phyloP scores from a whole-genome alignment of 805 yeast species.

The Novakomyces olei region DNA sequence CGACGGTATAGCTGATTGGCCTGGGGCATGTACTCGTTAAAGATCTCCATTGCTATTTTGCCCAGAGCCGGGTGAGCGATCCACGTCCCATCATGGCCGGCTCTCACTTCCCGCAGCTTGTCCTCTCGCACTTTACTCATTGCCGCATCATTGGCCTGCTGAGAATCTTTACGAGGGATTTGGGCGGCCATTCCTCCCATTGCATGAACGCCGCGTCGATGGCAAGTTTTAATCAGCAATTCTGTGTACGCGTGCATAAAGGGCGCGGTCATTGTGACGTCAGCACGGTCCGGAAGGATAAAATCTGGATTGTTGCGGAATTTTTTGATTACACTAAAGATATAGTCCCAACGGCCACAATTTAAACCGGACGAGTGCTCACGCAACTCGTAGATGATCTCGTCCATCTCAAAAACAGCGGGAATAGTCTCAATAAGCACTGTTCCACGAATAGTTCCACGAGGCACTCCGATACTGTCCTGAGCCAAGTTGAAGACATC shows the following conservation, averaged over 20 bases:
- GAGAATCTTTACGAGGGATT: slow-evolving; percentile 47
- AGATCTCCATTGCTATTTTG: slow-evolving; percentile 39
- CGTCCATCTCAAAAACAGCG: slow-evolving; percentile 61
- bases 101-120: slow-evolving; percentile 41
- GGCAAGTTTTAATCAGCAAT: slow-evolving; percentile 44
- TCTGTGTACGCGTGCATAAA: slow-evolving; percentile 11
- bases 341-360: slow-evolving; percentile 64
- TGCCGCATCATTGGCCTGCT: slow-evolving; percentile 35
- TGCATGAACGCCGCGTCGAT: slow-evolving; percentile 51
- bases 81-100: slow-evolving; percentile 62
- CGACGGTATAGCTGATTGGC: slow-evolving; percentile 46
- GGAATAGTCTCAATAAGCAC: slow-evolving; percentile 51
- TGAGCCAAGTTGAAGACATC: slow-evolving; percentile 44
- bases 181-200: slow-evolving; percentile 69
- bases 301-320: slow-evolving; percentile 40
- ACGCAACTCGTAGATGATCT: slow-evolving; percentile 49
- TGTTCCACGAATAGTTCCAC: slow-evolving; percentile 52
- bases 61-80: slow-evolving; percentile 59
- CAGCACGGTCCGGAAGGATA: slow-evolving; percentile 45
- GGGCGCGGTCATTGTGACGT: slow-evolving; percentile 36
- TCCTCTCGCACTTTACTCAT: slow-evolving; percentile 47
- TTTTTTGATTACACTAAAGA: slow-evolving; percentile 45
- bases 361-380: slow-evolving; percentile 51
- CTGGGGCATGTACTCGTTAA: slow-evolving; percentile 54
- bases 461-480: slow-evolving; percentile 37